A percentile compares a stretch with the other conserved stretches of the same genome.
Conservation (phyloP, 257 asterid species). For the Solanum neorickii region DNA sequence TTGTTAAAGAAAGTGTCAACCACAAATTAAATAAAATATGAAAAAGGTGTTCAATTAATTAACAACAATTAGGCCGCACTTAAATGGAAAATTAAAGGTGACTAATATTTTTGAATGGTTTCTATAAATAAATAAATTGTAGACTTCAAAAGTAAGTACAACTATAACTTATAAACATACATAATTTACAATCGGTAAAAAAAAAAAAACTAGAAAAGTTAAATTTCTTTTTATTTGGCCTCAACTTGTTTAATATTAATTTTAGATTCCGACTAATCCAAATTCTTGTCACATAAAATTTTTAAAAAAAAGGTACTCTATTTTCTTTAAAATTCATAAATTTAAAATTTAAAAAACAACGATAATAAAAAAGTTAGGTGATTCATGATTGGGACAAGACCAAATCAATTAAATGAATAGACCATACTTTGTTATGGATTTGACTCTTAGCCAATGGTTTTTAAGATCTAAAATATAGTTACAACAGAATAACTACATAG, state of each 20-base stretch:
- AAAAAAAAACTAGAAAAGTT: background rate
- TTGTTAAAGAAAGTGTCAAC: background rate
- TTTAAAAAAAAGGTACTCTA: fast-evolving
- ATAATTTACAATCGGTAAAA: background rate
- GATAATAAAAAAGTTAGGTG: background rate
- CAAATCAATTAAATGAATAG: background rate
- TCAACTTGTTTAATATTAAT: background rate
- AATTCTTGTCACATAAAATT: background rate
- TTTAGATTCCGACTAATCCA: background rate
- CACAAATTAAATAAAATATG: background rate
- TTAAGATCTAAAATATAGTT: background rate
- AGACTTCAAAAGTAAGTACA: background rate
- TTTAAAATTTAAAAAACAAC: background rate
- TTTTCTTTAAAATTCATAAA: background rate
- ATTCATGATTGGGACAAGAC: background rate
- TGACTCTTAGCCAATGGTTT: background rate
- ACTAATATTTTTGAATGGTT: background rate
- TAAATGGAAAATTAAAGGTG: background rate
- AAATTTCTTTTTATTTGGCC: background rate
- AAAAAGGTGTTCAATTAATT: background rate
- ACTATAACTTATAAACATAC: background rate
- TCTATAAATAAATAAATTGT: background rate
- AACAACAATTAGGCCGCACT: background rate
- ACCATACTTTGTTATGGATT: background rate
- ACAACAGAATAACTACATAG: background rate